A percentile compares a stretch with the other conserved stretches of the same genome.
phyloP scores from a whole-genome alignment of 495 filamentous ascomycete species.

The Daldinia vernicosa region DNA sequence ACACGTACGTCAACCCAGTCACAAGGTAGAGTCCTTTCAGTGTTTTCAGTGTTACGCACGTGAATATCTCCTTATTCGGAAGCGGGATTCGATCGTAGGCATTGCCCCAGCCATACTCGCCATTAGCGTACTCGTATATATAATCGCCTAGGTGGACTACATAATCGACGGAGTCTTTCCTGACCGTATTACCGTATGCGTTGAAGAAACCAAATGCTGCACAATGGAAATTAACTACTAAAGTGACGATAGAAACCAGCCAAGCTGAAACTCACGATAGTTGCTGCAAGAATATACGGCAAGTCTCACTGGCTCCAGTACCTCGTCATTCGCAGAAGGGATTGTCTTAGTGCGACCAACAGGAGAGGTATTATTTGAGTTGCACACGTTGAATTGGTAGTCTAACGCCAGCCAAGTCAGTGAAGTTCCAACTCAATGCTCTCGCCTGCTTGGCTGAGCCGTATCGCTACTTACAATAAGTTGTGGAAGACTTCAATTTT shows the following conservation, averaged over 20 bases:
- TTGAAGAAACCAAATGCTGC: slow-evolving; percentile 67
- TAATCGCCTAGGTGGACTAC: slow-evolving; percentile 73
- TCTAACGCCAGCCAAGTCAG: slow-evolving; percentile 11
- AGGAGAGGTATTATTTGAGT: slow-evolving; percentile 54
- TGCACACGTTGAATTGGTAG: slow-evolving; percentile 63
- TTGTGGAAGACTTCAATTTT: slow-evolving; percentile 63
- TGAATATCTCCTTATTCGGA: slow-evolving; percentile 60
- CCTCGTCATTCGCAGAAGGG: slow-evolving; percentile 50
- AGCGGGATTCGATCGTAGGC: slow-evolving; percentile 61
- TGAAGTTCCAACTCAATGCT: not conserved
- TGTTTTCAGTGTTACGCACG: slow-evolving; percentile 41
- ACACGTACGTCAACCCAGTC: slow-evolving; percentile 29
- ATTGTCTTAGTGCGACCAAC: slow-evolving; percentile 64
- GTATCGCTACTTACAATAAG: slow-evolving; percentile 54
- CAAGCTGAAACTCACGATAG: slow-evolving; percentile 50
- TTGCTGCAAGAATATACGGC: slow-evolving; percentile 65
- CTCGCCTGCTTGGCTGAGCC: not conserved
- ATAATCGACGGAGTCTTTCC: slow-evolving; percentile 72
- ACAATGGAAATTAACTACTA: slow-evolving; percentile 4
- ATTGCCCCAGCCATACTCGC: slow-evolving; percentile 65
- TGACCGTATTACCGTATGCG: slow-evolving; percentile 69
- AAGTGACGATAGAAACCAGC: slow-evolving; percentile 37
- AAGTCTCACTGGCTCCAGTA: slow-evolving; percentile 52
- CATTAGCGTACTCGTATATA: slow-evolving; percentile 68
- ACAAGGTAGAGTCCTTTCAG: slow-evolving; percentile 12